Base-by-base conservation (phyloP, 2,329 filamentous ascomycete genomes). In the Onygena corvina region DNA sequence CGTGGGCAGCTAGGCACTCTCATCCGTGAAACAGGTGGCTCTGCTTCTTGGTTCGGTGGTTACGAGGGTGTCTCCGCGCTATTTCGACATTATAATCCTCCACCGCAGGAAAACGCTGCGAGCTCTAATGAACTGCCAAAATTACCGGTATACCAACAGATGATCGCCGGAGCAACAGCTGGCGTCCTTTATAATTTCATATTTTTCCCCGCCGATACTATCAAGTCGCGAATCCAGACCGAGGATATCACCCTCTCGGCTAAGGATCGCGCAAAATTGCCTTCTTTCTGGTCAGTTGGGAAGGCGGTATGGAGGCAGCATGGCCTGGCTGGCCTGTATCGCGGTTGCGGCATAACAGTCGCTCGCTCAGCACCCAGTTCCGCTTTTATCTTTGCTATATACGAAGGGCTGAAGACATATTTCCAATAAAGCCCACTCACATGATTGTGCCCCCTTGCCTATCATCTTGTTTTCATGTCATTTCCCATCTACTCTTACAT, bases 141-240 rank as follows among this genome's bases (percentile, higher is more conserved):
- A 1, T 70, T 95, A 7, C 84, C 86, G 3, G 66, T 95, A 3
- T 85, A 84, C 75, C 87, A 95, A 67, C 88, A 94, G 65, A 86
- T 93, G 61, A 64, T 86, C 16, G 86, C 89, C 1, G 90, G 90
- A 35, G 90, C 90, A 2, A 79, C 81, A 5, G 92, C 90, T 2
- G 92, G 92, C 48, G 85, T 95, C 71, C 82, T 81, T 30, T 98
- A 98, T 70, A 98, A 98, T 65, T 96, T 96, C 63, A 71, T 94
- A 18, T 95, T 96, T 73, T 98, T 92, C 64, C 92, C 92, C 0
- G 92, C 92, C 46, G 92, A 98, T 64, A 98, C 92, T 0, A 84
- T 98, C 71, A 98, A 98, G 70, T 93, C 86, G 14, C 81, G 90
- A 44, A 94, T 98, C 82, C 92, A 98, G 69, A 98, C 92, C 0